Evolutionary conservation across 208 protist genomes (phyloP).

Genomic region (Trichomonas vaginalis): DNA sequence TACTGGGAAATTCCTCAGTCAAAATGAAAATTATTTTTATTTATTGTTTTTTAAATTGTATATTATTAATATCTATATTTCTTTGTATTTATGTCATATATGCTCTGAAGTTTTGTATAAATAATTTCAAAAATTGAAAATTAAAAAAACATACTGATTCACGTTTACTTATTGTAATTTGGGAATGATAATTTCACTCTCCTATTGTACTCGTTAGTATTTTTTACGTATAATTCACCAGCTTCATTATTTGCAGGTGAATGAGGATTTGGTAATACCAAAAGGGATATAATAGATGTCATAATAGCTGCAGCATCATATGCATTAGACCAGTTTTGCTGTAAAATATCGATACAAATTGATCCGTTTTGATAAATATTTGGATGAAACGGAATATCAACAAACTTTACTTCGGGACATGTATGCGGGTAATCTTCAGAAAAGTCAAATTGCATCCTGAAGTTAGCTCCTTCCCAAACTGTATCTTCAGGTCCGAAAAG

Average conservation of each 20-base stretch:
- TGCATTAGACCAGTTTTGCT: constrained; percentile 84
- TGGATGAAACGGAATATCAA: constrained; percentile 90
- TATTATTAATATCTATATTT: no score
- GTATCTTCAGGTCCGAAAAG: constrained; percentile 54
- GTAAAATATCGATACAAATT: constrained; percentile 98
- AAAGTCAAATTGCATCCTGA: constrained; percentile 65
- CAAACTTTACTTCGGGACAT: constrained; percentile 82
- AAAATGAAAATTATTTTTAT: background rate
- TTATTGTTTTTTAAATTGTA: no score
- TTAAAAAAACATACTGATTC: no score
- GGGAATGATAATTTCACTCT: constrained; percentile 40
- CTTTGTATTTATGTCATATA: no score
- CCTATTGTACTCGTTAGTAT: constrained; percentile 75
- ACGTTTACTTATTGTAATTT: background rate
- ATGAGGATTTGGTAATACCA: constrained; percentile 96
- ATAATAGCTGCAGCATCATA: constrained; percentile 92
- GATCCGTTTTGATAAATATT: constrained; percentile 88
- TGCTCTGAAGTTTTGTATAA: no score
- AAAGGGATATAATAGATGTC: constrained; percentile 93
- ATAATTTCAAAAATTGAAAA: no score
- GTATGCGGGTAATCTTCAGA: constrained; percentile 79
- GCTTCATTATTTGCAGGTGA: constrained; percentile 95
- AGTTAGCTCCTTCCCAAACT: constrained; percentile 48
- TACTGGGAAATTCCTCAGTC: background rate
- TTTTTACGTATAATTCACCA: constrained; percentile 64